These are phyloP conservation scores for Hypericum androsaemum DNA, from an alignment of 345 rosid genomes.

Conservation along the genomic window DNA sequence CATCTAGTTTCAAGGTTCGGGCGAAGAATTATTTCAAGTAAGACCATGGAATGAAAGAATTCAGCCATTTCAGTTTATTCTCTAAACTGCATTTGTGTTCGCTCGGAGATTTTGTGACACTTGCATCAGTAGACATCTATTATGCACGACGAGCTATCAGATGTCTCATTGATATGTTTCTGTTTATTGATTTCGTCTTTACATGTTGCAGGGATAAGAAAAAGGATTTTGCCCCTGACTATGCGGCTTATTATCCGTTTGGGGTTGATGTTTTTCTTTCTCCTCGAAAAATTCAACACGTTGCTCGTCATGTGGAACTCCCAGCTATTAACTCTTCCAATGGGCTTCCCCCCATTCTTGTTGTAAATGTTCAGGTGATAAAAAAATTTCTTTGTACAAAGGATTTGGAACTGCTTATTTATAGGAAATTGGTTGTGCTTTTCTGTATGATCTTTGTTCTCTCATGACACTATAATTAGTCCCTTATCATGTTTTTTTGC, in stretches of 20 bases:
- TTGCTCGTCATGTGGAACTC: slow-evolving; percentile 4
- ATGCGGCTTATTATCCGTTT: slow-evolving; percentile 5
- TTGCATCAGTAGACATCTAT: no score
- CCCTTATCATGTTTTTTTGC: neutral
- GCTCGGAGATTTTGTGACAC: no score
- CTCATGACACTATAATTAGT: no score
- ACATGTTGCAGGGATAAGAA: slow-evolving; percentile 3
- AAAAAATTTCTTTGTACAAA: no score
- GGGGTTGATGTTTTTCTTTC: slow-evolving; percentile 9
- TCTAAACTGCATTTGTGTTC: no score
- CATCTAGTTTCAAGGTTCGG: slow-evolving; percentile 10
- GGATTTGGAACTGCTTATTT: no score
- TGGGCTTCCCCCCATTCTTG: slow-evolving; percentile 2
- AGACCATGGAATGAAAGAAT: no score
- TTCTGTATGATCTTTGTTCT: no score
- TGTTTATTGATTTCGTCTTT: neutral
- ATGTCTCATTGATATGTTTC: neutral
- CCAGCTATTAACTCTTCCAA: slow-evolving; percentile 1
- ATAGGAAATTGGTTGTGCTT: no score
- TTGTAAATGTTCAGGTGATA: neutral
- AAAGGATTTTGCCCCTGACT: slow-evolving; percentile 4
- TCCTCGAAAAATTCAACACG: slow-evolving; percentile 10
- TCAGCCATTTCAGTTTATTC: no score
- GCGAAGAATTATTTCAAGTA: slow-evolving; percentile 8
- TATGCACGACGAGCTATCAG: no score